These are phyloP conservation scores for Fusarium sp. DNA, from an alignment of 2,329 filamentous ascomycete species.

Conservation along the genomic window DNA sequence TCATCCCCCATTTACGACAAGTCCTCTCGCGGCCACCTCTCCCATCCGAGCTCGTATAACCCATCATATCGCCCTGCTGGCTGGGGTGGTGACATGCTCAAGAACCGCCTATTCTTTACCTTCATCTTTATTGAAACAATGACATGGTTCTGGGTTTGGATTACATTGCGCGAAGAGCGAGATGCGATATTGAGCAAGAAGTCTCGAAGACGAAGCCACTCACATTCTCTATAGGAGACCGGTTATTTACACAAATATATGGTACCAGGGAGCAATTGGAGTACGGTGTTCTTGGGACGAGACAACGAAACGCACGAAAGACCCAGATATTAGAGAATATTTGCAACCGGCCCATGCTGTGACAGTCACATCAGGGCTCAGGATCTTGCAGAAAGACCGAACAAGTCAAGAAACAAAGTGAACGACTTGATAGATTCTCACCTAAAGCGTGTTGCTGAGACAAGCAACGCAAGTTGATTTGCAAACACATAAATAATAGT, in stretches of 20 bases:
- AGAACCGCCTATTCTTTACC: constrained; percentile 86
- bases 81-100: constrained; percentile 74
- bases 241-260: background rate
- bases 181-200: constrained; percentile 55
- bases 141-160: constrained; percentile 88
- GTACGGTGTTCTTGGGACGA: background rate
- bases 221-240: constrained; percentile 27
- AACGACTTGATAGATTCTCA: background rate
- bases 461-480: background rate
- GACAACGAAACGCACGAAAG: background rate
- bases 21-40: constrained; percentile 38
- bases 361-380: background rate
- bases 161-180: constrained; percentile 76
- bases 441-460: too few species aligned
- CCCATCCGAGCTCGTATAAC: constrained; percentile 48
- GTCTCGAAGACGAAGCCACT: constrained; percentile 47
- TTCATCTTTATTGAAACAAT: constrained; percentile 87
- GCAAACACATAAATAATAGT: constrained; percentile 16
- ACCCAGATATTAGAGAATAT: background rate
- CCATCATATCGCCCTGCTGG: constrained; percentile 53
- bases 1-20: constrained; percentile 61
- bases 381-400: background rate
- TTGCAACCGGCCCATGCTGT: background rate
- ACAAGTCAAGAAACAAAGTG: background rate
- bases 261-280: background rate